Evolutionary conservation across 129 eudicot genomes (phyloP).

Genomic region (Glebionis coronaria): DNA sequence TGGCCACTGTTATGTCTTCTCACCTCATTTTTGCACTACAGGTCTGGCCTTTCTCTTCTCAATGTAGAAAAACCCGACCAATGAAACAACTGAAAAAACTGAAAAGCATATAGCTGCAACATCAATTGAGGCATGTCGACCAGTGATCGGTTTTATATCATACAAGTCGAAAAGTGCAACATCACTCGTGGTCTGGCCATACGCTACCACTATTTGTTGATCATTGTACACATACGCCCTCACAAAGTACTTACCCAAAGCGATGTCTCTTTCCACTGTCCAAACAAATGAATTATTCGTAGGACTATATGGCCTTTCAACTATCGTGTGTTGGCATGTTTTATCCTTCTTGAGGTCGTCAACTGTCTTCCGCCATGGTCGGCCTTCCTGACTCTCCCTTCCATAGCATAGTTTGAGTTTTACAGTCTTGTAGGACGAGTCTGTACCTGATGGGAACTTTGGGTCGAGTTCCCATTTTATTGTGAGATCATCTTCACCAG

Average conservation of each 20-base stretch:
- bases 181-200: constrained; percentile 58
- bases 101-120: constrained; percentile 65
- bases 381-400: constrained; percentile 58
- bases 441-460: constrained; percentile 45
- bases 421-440: constrained; percentile 56
- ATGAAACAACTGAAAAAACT: constrained; percentile 51
- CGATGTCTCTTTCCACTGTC: constrained; percentile 47
- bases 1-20: background rate
- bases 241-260: constrained; percentile 56
- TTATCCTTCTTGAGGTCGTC: constrained; percentile 56
- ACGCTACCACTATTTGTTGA: constrained; percentile 37
- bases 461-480: constrained; percentile 54
- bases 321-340: constrained; percentile 64
- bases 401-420: constrained; percentile 70
- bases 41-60: constrained; percentile 57
- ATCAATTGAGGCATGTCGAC: constrained; percentile 54
- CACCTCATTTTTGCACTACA: constrained; percentile 31
- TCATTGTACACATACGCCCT: constrained; percentile 48
- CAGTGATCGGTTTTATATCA: constrained; percentile 44
- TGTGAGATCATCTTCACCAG: constrained; percentile 54
- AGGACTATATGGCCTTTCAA: constrained; percentile 39
- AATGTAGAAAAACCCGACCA: constrained; percentile 54
- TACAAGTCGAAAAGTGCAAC: constrained; percentile 37
- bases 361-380: constrained; percentile 68
- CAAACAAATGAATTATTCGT: constrained; percentile 42